Evolutionary conservation across 176 grass and related monocot genomes (phyloP).

Genomic region (Rhipidocladum racemiflorum): DNA sequence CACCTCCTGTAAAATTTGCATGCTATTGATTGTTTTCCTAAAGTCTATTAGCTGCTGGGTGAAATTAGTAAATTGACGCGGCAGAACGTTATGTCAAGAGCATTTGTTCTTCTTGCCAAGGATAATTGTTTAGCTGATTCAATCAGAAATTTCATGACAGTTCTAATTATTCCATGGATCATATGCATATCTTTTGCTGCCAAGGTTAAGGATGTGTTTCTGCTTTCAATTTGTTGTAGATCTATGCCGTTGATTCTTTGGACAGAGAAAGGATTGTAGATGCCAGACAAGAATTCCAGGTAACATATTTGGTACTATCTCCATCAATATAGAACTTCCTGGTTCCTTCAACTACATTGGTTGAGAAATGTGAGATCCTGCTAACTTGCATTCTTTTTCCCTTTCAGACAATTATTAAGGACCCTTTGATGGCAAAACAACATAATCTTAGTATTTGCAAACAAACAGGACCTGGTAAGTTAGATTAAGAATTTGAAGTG

Average conservation of each 20-base stretch:
- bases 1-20: not conserved
- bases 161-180: not conserved
- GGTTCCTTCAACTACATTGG: not conserved
- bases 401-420: conserved; percentile 73
- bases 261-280: conserved; percentile 88
- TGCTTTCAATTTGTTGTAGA: conserved; percentile 49
- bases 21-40: not conserved
- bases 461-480: conserved; percentile 94
- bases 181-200: conserved; percentile 9
- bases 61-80: not conserved
- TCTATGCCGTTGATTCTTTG: conserved; percentile 93
- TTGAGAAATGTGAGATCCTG: not conserved
- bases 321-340: not conserved
- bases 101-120: conserved; percentile 15
- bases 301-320: conserved; percentile 25
- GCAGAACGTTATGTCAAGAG: not conserved
- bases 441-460: conserved; percentile 85
- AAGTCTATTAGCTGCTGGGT: not conserved
- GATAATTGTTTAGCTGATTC: not conserved
- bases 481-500: conserved; percentile 8
- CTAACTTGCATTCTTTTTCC: conserved; percentile 2
- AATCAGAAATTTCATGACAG: not conserved
- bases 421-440: conserved; percentile 90
- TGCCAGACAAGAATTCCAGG: conserved; percentile 89
- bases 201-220: conserved; percentile 10